Evolutionary conservation across 2,329 filamentous ascomycete species (phyloP).

Genomic region (Hymenoscyphus infarciens): DNA sequence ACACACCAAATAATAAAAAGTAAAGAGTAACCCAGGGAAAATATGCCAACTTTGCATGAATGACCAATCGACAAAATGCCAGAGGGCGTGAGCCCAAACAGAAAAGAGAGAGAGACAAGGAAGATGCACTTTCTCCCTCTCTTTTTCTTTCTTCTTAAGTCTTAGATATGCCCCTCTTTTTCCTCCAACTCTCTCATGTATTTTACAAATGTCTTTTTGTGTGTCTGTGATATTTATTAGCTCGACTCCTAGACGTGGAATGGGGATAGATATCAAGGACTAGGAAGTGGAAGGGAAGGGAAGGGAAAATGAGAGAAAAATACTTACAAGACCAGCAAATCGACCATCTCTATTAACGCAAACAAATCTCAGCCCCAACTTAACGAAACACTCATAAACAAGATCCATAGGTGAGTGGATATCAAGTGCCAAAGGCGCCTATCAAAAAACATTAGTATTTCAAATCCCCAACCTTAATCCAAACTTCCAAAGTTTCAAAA

Average conservation of each 20-base stretch:
- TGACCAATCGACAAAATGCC: neutral
- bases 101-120: neutral
- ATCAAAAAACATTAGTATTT: neutral
- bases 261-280: neutral
- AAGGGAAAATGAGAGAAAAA: neutral
- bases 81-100: neutral
- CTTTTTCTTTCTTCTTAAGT: conserved; percentile 2
- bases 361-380: conserved; percentile 87
- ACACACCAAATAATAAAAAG: too few relatives aligned
- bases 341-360: conserved; percentile 82
- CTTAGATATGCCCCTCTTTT: conserved; percentile 24
- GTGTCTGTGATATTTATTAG: conserved; percentile 50
- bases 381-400: conserved; percentile 94
- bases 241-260: neutral
- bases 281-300: neutral
- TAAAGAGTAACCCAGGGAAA: too few relatives aligned
- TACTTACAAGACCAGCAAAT: conserved; percentile 80
- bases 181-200: conserved; percentile 84
- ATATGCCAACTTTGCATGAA: too few relatives aligned
- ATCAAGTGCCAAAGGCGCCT: conserved; percentile 45
- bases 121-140: neutral
- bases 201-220: conserved; percentile 96
- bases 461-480: neutral
- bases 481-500: neutral
- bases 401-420: conserved; percentile 88